Evolutionary conservation across 805 yeast species (phyloP), one percentile per base, ranked within the genome.

Genomic region (Cyberlindnera euphorbiiphila): DNA sequence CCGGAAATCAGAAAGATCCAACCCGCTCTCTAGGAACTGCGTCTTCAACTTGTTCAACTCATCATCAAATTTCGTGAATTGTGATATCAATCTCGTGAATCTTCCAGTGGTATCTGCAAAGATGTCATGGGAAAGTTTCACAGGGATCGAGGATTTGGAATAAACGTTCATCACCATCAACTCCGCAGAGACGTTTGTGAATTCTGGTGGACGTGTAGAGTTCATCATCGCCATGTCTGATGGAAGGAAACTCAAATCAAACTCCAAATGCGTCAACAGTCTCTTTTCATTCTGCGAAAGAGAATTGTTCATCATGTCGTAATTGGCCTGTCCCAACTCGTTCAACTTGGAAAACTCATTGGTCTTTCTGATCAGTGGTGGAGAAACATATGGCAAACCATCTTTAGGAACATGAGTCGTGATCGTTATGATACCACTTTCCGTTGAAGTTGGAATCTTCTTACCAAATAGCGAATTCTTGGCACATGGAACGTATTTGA

Each of bases 61-160:
- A 5, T 18, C 28, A 19, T 25, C 23, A 37, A 43, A 50, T 6
- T 41, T 20, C 4, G 9, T 12, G 28, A 62, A 65, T 13, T 43
- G 50, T 16, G 28, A 16, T 28, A 53, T 55, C 12, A 65, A 37
- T 12, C 41, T 36, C 3, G 44, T 37, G 23, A 61, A 28, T 28
- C 31, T 37, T 23, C 49, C 54, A 26, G 41, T 39, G 14, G 50
- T 35, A 28, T 54, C 50, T 25, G 53, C 26, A 15, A 65, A 43
- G 19, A 61, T 36, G 32, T 58, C 61, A 1, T 61, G 43, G 14
- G 65, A 61, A n/a, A 71, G 41, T 35, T 61, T 61, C 13, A 70
- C 51, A 13, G 76, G 75, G 28, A 71, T 66, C 1, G 69, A 58
- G 17, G 54, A 46, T 8, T 50, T 57, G 0, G 71, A 64, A 28